Conservation (phyloP, 768 basidiomycete species). For the Leccinum arenicola region DNA sequence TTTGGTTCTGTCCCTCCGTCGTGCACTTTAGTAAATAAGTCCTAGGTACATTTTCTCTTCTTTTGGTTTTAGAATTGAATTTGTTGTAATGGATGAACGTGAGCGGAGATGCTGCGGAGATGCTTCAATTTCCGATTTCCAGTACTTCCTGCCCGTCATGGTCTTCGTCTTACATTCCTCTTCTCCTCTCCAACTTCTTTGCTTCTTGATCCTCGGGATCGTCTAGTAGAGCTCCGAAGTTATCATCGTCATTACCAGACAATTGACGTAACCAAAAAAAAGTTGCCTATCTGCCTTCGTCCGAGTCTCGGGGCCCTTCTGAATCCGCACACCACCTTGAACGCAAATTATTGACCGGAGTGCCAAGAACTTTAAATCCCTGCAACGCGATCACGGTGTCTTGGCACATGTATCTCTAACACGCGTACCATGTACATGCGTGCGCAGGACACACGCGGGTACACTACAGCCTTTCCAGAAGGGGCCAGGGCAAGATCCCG, state of each 20-base stretch:
- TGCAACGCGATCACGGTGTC: not conserved
- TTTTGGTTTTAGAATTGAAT: not conserved
- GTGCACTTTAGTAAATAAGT: constrained; percentile 1
- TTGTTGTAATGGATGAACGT: constrained; percentile 13
- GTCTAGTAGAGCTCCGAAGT: not conserved
- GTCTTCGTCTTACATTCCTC: not conserved
- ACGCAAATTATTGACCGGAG: not conserved
- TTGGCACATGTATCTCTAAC: not conserved
- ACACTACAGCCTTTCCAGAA: not conserved
- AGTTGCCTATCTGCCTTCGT: not conserved
- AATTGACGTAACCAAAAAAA: not conserved
- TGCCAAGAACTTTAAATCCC: not conserved
- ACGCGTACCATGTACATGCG: not conserved
- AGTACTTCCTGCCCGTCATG: not conserved
- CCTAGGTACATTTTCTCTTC: constrained; percentile 9
- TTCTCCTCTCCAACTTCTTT: not conserved
- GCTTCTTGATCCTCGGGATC: not conserved
- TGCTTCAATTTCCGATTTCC: not conserved
- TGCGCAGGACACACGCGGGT: not conserved
- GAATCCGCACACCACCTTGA: not conserved
- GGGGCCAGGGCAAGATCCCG: not conserved
- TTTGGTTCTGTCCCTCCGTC: constrained; percentile 1
- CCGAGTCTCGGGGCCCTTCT: not conserved
- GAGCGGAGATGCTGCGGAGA: constrained; percentile 7
- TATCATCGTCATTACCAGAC: not conserved